These are phyloP conservation scores for Extremus antarcticus DNA, from an alignment of 495 filamentous ascomycete species.

Conservation along the genomic window DNA sequence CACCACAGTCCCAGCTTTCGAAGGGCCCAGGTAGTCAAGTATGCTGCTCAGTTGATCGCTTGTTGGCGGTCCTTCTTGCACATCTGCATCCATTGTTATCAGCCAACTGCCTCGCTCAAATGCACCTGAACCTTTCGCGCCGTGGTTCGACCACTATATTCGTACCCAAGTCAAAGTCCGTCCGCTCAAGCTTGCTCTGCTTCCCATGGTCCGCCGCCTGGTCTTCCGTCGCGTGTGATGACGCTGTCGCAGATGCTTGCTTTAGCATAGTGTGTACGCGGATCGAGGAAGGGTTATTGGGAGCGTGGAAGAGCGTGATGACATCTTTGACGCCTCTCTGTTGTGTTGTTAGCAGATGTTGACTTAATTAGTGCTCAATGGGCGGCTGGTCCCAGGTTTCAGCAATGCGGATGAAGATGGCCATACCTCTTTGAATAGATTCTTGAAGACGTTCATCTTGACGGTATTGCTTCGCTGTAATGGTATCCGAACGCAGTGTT, in stretches of 20 bases:
- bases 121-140: background rate
- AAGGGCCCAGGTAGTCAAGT: conserved; percentile 65
- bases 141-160: background rate
- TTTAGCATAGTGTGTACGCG: conserved; percentile 64
- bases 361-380: too few species aligned
- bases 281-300: conserved; percentile 51
- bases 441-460: conserved; percentile 29
- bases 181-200: conserved; percentile 44
- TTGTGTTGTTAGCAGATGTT: background rate
- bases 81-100: conserved; percentile 38
- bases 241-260: conserved; percentile 53
- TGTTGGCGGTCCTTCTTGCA: conserved; percentile 73
- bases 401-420: background rate
- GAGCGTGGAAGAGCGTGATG: conserved; percentile 90
- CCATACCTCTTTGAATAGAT: conserved; percentile 29
- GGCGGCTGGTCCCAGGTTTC: too few species aligned
- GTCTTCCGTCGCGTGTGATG: conserved; percentile 49
- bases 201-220: conserved; percentile 49
- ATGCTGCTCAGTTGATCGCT: conserved; percentile 75
- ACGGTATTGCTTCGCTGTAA: background rate
- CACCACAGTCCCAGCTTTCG: conserved; percentile 49
- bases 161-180: conserved; percentile 61
- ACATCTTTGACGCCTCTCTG: conserved; percentile 48
- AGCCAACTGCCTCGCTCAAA: background rate
- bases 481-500: too few species aligned